Percentiles rank a stretch among this genome's conserved stretches.
Evolutionary conservation across 768 basidiomycete genomes (phyloP).

Genomic region (Tylopilus subfusipes): DNA sequence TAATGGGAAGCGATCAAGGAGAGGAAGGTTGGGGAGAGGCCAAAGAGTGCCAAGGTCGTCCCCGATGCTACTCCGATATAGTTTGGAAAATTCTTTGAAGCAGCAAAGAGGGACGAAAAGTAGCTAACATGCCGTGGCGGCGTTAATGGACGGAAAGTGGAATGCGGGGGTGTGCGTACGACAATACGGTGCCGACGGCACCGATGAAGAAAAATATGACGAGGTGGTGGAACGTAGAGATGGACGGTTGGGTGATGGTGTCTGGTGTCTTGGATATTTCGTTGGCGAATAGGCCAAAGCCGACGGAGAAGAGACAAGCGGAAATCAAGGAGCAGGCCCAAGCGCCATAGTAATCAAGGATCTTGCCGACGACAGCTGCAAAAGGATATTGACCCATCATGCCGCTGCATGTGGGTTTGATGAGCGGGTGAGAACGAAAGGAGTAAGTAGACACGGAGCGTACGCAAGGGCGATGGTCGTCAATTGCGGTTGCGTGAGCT

Average conservation of each 20-base stretch:
- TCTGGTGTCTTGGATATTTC: constrained; percentile 50
- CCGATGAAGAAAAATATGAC: constrained; percentile 57
- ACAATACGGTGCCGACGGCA: constrained; percentile 68
- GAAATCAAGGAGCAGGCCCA: constrained; percentile 63
- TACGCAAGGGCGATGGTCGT: constrained; percentile 78
- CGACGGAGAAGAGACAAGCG: constrained; percentile 52
- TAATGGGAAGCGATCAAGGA: constrained; percentile 58
- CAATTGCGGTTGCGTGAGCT: constrained; percentile 71
- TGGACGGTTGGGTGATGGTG: constrained; percentile 34
- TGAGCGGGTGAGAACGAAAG: background rate
- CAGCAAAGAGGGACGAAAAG: constrained; percentile 73
- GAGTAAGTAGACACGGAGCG: constrained; percentile 36
- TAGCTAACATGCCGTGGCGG: constrained; percentile 36
- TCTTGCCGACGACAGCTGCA: constrained; percentile 63
- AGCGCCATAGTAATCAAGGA: constrained; percentile 66
- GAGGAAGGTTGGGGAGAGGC: constrained; percentile 76
- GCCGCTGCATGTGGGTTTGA: constrained; percentile 44
- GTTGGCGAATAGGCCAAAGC: constrained; percentile 61
- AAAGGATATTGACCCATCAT: constrained; percentile 82
- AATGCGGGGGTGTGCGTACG: constrained; percentile 45
- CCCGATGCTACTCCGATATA: constrained; percentile 67
- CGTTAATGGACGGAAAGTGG: constrained; percentile 1
- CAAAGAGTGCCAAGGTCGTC: constrained; percentile 66
- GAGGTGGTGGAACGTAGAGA: constrained; percentile 49
- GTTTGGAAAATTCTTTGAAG: constrained; percentile 64